Base-by-base conservation (phyloP, 1,284 basidiomycete genomes). In the Trametes versicolor region DNA sequence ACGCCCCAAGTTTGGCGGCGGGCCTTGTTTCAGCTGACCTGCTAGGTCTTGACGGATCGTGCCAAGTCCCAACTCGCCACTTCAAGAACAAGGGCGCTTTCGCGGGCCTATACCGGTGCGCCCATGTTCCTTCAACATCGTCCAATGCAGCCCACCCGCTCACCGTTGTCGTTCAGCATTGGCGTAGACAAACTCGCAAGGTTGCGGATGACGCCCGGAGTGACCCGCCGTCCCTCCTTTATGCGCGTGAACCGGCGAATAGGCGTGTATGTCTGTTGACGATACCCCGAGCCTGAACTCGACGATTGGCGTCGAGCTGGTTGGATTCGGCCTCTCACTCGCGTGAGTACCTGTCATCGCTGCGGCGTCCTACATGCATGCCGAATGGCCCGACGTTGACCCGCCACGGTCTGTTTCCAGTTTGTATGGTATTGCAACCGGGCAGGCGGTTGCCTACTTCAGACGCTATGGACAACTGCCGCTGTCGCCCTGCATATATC, bases 271-370 rank as follows among this genome's bases (percentile, higher is more conserved):
- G 66, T 65, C 63, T 59, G 29, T 43, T 43, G 56, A 56, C 23
- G 48, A 19, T 21, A 19, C n/a, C 41, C 54, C 53, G 13, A 56
- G 53, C 32, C 45, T 64, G 21, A 52, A 65, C 49, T 41, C 51
- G 60, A 68, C 66, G 25, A 55, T 68, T 15, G 63, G 63, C 19
- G 63, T 56, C 17, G 63, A 54, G 25, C 48, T 68, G 43, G 25
- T 60, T 27, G 66, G 63, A 3, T 58, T 55, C 27, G 27, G 55
- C 17, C n/a, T 63, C 10, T 43, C 66, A 23, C 54, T 63, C 13
- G 60, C 49, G 63, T 68, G 36, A 62, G 63, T 63, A 4, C 25
- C 23, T 47, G 2, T 29, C 48, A 17, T 23, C 34, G 3, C 15
- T 29, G 19, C 23, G 15, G 37, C n/a, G 23, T 17, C 15, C 12